Conservation (phyloP, 352 stramenopile genomes). For the Phytophthora rubi region DNA sequence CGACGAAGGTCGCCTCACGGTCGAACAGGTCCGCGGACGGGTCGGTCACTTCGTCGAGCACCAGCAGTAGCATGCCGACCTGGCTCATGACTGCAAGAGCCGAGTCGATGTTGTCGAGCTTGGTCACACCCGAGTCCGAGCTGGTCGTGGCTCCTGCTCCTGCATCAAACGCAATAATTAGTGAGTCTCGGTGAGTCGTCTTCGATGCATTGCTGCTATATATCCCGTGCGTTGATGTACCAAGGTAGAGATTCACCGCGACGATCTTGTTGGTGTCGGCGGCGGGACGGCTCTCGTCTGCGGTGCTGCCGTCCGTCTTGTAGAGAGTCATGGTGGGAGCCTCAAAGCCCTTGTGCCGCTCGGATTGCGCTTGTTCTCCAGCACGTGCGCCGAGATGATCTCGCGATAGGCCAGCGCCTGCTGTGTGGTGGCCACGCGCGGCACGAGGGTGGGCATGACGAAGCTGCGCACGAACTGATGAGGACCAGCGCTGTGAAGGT, state of each 20-base stretch:
- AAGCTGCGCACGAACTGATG: conserved; percentile 91
- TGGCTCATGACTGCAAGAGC: conserved; percentile 81
- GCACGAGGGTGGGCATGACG: conserved; percentile 98
- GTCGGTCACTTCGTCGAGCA: conserved; percentile 31
- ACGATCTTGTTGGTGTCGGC: conserved; percentile 88
- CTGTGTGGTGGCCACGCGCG: conserved; percentile 95
- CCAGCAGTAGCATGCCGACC: conserved; percentile 93
- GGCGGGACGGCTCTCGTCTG: conserved; percentile 93
- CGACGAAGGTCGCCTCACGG: no score
- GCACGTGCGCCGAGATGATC: conserved; percentile 91
- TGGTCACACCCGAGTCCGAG: conserved; percentile 96
- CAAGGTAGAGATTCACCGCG: conserved; percentile 98
- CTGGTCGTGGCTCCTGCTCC: conserved; percentile 98
- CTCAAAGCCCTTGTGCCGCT: conserved; percentile 71
- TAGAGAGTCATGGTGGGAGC: conserved; percentile 97
- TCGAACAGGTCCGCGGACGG: no score
- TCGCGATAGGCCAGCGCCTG: conserved; percentile 96
- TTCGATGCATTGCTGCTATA: no score
- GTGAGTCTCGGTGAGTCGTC: conserved; percentile 3
- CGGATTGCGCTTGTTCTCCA: conserved; percentile 46
- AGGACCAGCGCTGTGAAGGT: conserved; percentile 65
- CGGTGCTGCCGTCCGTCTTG: conserved; percentile 97
- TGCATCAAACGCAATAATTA: neutral
- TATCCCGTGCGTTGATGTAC: conserved; percentile 24
- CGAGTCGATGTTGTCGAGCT: conserved; percentile 93